Conservation (phyloP, 1,284 basidiomycete species). For the Papiliotrema terrestris region DNA sequence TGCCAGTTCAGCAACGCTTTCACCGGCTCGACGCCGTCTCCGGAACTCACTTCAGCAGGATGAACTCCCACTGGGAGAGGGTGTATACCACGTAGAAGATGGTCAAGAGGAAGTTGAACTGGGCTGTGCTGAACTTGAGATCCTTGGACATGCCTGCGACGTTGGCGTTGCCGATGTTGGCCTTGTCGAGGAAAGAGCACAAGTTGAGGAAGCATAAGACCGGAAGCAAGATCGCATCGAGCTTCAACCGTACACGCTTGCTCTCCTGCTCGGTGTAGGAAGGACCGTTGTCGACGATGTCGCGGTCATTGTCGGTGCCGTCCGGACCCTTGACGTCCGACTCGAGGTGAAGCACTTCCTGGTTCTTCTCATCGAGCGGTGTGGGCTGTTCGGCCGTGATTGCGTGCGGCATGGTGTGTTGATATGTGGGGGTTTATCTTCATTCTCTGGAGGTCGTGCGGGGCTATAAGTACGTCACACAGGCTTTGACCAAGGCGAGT, state of each 20-base stretch:
- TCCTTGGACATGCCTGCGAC: slow-evolving; percentile 11
- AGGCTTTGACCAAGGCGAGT: too few relatives aligned
- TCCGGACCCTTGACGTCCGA: too few relatives aligned
- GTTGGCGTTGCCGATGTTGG: slow-evolving; percentile 13
- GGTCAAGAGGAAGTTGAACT: slow-evolving; percentile 13
- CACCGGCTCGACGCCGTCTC: too few relatives aligned
- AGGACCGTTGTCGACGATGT: neutral
- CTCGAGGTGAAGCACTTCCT: too few relatives aligned
- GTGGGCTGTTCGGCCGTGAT: too few relatives aligned
- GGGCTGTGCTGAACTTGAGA: slow-evolving; percentile 3
- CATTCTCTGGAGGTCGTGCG: too few relatives aligned
- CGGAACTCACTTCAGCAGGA: slow-evolving; percentile 7
- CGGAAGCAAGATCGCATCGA: slow-evolving; percentile 16
- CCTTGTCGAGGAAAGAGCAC: slow-evolving; percentile 12
- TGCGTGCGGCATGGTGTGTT: too few relatives aligned
- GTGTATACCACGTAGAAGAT: slow-evolving; percentile 16
- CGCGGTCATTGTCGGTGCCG: too few relatives aligned
- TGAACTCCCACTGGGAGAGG: slow-evolving; percentile 11
- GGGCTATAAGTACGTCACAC: too few relatives aligned
- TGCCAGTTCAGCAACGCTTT: neutral
- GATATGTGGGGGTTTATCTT: too few relatives aligned
- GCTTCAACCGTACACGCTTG: slow-evolving; percentile 3
- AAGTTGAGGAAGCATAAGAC: slow-evolving; percentile 13
- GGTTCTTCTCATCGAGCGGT: too few relatives aligned
- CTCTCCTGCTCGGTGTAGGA: neutral